Percentiles rank a stretch among this genome's conserved stretches.
phyloP scores from a whole-genome alignment of 2,329 filamentous ascomycete species.

The Talaromyces sp. region DNA sequence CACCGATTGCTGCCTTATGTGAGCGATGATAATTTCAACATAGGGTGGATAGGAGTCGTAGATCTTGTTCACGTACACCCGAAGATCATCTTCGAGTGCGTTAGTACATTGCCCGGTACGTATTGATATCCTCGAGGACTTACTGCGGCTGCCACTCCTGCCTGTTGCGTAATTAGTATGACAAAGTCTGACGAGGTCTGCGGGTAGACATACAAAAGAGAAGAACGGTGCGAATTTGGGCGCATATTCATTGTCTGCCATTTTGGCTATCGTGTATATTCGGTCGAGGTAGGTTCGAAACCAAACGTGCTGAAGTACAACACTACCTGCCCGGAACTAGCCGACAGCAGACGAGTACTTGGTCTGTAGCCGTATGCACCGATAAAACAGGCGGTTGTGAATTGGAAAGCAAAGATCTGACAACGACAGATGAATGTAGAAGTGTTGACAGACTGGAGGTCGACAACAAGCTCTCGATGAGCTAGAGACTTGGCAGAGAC shows the following conservation, averaged over 20 bases:
- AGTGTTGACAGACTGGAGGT: neutral
- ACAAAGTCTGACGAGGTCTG: neutral
- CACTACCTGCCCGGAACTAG: neutral
- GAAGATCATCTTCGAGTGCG: constrained; percentile 47
- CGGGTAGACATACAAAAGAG: constrained; percentile 56
- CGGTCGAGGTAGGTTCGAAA: constrained; percentile 8
- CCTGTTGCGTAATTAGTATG: constrained; percentile 30
- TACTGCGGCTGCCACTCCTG: constrained; percentile 50
- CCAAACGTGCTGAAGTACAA: neutral
- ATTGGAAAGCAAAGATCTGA: neutral
- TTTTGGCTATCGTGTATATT: constrained; percentile 25
- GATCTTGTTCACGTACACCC: constrained; percentile 42
- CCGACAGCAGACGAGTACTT: neutral
- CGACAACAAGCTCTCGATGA: neutral
- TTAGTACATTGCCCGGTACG: constrained; percentile 24
- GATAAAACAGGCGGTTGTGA: neutral
- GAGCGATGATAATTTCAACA: constrained; percentile 23
- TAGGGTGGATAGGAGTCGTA: constrained; percentile 9
- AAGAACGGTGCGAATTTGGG: constrained; percentile 67
- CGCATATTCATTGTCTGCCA: constrained; percentile 51
- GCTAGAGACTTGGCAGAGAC: constrained; percentile 9
- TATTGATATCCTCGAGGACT: constrained; percentile 24
- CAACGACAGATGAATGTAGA: neutral
- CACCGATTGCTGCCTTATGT: constrained; percentile 54
- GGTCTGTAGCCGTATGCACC: no score